Evolutionary conservation across 2,329 filamentous ascomycete genomes (phyloP), one percentile per base, ranked within the genome.

Genomic region (Colletotrichum somersetense): DNA sequence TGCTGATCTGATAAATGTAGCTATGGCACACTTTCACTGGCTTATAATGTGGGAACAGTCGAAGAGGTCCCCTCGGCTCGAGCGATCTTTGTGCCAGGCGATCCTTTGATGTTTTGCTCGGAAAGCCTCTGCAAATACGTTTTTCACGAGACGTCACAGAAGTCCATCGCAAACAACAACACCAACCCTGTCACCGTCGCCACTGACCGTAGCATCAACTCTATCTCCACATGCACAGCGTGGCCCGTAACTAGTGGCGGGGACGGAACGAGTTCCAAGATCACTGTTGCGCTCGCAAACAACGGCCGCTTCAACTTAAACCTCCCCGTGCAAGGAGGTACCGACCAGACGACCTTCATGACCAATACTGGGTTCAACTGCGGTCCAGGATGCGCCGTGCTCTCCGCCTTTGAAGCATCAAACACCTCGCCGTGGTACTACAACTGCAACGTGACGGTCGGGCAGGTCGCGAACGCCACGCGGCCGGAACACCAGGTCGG

Each of bases 341-440:
- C 75, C 5, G 74, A 80, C 26, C 80, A 82, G 58, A 83, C 80
- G 2, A 82, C 80, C 1, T 85, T 80, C 73, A 79, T 83, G 74
- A 81, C 81, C 11, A 75, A 80, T 59, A 75, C 71, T 0, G 64
- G 66, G 10, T 62, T 57, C 10, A 73, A 66, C 7, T 79, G 79
- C 65, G 78, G 75, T 18, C 35, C 72, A 0, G 68, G 76, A 6
- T 81, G 80, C 74, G 76, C 74, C 62, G 52, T 72, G 18, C 76
- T 85, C 8, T 72, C 78, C 38, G 83, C 78, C 2, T 82, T 85
- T 20, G 83, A 85, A 68, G 78, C 82, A 1, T 82, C 80, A 0
- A 30, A 64, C 20, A 77, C 69, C 1, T 66, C 79, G 5, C 77
- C 83, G 0, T 85, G 82, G 82, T 84, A 79, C 67, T 85, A 85